Percentiles rank a stretch among this genome's conserved stretches.
These are phyloP conservation scores for Polytrichum commune DNA, from an alignment of 225 moss, liverwort and hornwort species.

Conservation along the genomic window DNA sequence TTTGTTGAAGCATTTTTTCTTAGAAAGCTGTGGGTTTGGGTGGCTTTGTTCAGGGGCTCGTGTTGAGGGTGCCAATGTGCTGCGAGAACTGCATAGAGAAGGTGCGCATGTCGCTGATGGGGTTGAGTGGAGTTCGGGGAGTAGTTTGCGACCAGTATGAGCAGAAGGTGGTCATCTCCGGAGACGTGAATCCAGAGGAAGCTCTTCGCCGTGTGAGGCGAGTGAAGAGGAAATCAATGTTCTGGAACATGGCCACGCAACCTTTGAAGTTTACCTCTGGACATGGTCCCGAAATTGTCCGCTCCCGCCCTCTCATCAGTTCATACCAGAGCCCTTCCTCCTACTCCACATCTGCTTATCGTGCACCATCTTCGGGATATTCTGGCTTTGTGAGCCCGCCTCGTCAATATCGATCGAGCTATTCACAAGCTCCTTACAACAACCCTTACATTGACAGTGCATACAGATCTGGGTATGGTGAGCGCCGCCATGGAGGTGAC, in stretches of 20 bases:
- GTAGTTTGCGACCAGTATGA: slow-evolving; percentile 28
- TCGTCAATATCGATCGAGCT: slow-evolving; percentile 13
- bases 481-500: slow-evolving; percentile 12
- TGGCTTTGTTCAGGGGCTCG: slow-evolving; percentile 17
- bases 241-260: slow-evolving; percentile 36
- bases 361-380: slow-evolving; percentile 1
- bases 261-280: slow-evolving; percentile 32
- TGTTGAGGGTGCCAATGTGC: slow-evolving; percentile 47
- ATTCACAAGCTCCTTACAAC: slow-evolving; percentile 26
- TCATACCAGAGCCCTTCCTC: background rate
- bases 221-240: slow-evolving; percentile 38
- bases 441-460: slow-evolving; percentile 44
- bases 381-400: slow-evolving; percentile 16
- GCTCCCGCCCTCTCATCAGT: background rate
- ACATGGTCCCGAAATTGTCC: background rate
- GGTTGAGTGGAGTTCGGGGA: slow-evolving; percentile 30
- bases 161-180: slow-evolving; percentile 30
- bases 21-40: background rate
- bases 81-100: slow-evolving; percentile 51
- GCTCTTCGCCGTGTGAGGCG: slow-evolving; percentile 35
- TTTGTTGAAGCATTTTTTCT: background rate
- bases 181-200: slow-evolving; percentile 43
- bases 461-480: slow-evolving; percentile 40
- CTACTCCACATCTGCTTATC: background rate
- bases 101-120: slow-evolving; percentile 22